Evolutionary conservation across 106 monocot species (phyloP), one percentile per base, ranked within the genome.

Genomic region (Platanthera guangdongensis): DNA sequence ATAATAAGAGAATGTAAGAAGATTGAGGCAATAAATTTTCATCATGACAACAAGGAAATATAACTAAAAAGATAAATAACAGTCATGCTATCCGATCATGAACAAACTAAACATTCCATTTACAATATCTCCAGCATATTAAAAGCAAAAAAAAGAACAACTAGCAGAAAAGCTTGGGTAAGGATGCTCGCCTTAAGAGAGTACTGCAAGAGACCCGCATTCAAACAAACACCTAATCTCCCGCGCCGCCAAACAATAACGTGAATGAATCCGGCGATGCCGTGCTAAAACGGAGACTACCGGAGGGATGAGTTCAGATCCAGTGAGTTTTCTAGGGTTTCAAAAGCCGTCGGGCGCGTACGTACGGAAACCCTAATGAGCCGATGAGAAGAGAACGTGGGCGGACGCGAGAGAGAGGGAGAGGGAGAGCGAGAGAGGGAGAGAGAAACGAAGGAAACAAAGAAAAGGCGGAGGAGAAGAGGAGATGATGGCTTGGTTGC

Each of bases 261-360:
- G 15, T 25, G 6, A 30, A 65, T 52, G 65, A 83, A 82, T 51
- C 47, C 77, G 15, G 12, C 73, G 70, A 72, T 51, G 28, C 62
- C 21, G 49, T 30, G 50, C 7, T 78, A 80, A 7, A 70, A 52
- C 19, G 47, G 53, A 32, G 62, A 76, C 47, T 32, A 16, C 12
- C 21, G 74, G 32, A 8, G 21, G 19, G 76, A 50, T 14, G 76
- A 54, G 65, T 67, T 62, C 22, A 46, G 81, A 82, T 85, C 83
- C 85, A 28, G 54, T 32, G 51, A 52, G 57, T n/a, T 9, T 4
- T 25, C 25, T 1, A 5, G 3, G 46, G 75, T 15, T 69, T 52
- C 67, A 50, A 18, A 2, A 45, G 69, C 8, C 7, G 19, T 25
- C 19, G 14, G 13, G 11, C 11, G 45, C 11, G 45, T 9, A 47